These are phyloP conservation scores for Crepidotus variabilis DNA, from an alignment of 768 basidiomycete species.

Conservation along the genomic window DNA sequence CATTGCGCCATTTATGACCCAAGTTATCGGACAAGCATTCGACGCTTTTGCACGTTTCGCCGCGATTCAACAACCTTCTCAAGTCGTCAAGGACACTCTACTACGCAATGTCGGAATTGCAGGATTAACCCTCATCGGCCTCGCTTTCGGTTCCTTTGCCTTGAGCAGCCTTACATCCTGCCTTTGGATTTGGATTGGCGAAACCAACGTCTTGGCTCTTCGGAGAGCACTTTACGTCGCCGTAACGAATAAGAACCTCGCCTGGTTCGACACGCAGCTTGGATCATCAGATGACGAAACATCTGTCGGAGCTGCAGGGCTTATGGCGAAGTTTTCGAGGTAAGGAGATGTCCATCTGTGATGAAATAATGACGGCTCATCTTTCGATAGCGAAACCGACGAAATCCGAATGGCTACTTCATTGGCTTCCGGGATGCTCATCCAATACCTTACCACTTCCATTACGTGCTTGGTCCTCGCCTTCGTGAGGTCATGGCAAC, in stretches of 20 bases:
- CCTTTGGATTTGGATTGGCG: slow-evolving; percentile 88
- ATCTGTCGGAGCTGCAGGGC: slow-evolving; percentile 55
- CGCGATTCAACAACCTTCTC: slow-evolving; percentile 21
- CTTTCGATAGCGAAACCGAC: slow-evolving; percentile 76
- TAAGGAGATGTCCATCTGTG: slow-evolving; percentile 19
- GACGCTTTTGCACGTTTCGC: slow-evolving; percentile 54
- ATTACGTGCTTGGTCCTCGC: slow-evolving; percentile 79
- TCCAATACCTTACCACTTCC: slow-evolving; percentile 81
- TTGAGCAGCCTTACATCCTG: slow-evolving; percentile 72
- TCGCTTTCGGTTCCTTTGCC: slow-evolving; percentile 63
- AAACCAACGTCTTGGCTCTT: slow-evolving; percentile 70
- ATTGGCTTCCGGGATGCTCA: slow-evolving; percentile 67
- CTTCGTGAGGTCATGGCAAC: slow-evolving; percentile 71
- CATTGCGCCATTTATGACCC: slow-evolving; percentile 84
- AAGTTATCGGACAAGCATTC: slow-evolving; percentile 75
- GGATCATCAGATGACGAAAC: slow-evolving; percentile 43
- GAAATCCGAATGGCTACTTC: slow-evolving; percentile 86
- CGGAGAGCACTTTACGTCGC: slow-evolving; percentile 65
- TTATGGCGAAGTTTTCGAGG: slow-evolving; percentile 93
- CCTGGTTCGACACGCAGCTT: slow-evolving; percentile 33
- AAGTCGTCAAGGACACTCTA: slow-evolving; percentile 43
- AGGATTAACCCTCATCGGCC: slow-evolving; percentile 60
- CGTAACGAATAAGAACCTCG: slow-evolving; percentile 70
- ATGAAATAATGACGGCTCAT: neutral
- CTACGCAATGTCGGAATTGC: slow-evolving; percentile 55